Percentiles rank a stretch among this genome's conserved stretches.
These are phyloP conservation scores for Haplosporangium sp. DNA, from an alignment of 371 early-diverging fungal genomes.

Conservation along the genomic window DNA sequence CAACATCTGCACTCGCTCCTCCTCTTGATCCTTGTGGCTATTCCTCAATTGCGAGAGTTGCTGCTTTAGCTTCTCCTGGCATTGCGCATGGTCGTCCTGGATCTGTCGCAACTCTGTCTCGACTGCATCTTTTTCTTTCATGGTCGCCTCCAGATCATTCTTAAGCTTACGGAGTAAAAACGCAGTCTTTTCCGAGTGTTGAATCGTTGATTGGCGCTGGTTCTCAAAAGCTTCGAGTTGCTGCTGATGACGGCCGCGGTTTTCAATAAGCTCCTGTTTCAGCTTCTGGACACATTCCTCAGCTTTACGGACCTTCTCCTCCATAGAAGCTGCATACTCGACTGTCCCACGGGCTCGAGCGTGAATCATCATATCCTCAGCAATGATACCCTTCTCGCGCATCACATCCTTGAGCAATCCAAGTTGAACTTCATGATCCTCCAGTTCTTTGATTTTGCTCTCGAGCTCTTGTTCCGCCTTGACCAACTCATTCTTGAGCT, in stretches of 20 bases:
- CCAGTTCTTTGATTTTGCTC: constrained; percentile 62
- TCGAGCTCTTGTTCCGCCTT: constrained; percentile 64
- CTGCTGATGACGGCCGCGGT: constrained; percentile 15
- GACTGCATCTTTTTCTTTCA: constrained; percentile 37
- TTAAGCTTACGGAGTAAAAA: constrained; percentile 48
- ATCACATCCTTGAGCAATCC: constrained; percentile 72
- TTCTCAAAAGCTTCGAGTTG: constrained; percentile 25
- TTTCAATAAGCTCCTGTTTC: constrained; percentile 27
- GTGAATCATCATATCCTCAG: constrained; percentile 38
- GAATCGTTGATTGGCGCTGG: constrained; percentile 43
- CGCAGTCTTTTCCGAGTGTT: constrained; percentile 43
- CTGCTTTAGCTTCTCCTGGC: constrained; percentile 8
- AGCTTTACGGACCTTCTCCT: constrained; percentile 29
- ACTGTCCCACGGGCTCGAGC: constrained; percentile 38
- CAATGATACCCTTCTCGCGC: constrained; percentile 61
- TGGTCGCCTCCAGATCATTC: constrained; percentile 47
- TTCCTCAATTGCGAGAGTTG: constrained; percentile 2
- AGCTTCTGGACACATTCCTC: constrained; percentile 20
- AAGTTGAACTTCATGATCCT: constrained; percentile 71
- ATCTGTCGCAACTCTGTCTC: constrained; percentile 28
- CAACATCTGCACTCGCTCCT: constrained; percentile 32
- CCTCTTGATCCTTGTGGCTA: constrained; percentile 35
- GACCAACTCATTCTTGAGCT: constrained; percentile 58
- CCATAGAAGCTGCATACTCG: constrained; percentile 28
- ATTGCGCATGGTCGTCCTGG: constrained; percentile 36